Base-by-base conservation (phyloP, 805 yeast species). In the Tetrapisispora phaffii region DNA sequence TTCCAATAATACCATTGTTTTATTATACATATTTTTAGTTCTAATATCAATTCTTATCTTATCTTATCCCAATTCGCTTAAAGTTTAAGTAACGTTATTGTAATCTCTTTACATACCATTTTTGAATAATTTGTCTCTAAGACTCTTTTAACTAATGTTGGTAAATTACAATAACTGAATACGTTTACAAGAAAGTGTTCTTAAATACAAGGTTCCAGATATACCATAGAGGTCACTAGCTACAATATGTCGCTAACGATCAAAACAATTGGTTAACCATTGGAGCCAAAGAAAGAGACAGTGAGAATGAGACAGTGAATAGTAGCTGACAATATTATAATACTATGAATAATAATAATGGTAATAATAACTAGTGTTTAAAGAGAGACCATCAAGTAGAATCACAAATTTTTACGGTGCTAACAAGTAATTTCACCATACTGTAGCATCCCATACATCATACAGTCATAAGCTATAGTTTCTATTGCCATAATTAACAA, bases 111-210 rank as follows among this genome's bases (percentile, higher is more conserved):
- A 38, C 41, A 38, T 38, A 38, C 41, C 41, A 38, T 38, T 38
- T 38, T 38, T 38, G 41, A 28, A 21, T 38, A 26, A 19, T 17
- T 38, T 38, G 41, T 38, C 41, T 38, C 41, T 38, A 38, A 38
- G 41, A 26, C 23, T 23, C 29, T 22, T 36, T n/a, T 19, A 9
- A 8, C 8, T 3, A 12, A n/a, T 32, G 34, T 15, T 16, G n/a
- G 19, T 16, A 8, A 32, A 16, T n/a, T 32, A 6, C 13, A 34
- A 34, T 10, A 19, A 34, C 12, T 5, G 20, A 6, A 8, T 5
- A 34, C 37, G 17, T 19, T 34, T 34, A 24, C n/a, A 9, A 12
- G 16, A 23, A 23, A 13, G 6, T 22, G 7, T 22, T 23, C 21
- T 36, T 36, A 36, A 21, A 36, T 36, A 23, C 21, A 34, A 34